These are phyloP conservation scores for Leishmania amazonensis DNA, from an alignment of 208 protist species.

Conservation along the genomic window DNA sequence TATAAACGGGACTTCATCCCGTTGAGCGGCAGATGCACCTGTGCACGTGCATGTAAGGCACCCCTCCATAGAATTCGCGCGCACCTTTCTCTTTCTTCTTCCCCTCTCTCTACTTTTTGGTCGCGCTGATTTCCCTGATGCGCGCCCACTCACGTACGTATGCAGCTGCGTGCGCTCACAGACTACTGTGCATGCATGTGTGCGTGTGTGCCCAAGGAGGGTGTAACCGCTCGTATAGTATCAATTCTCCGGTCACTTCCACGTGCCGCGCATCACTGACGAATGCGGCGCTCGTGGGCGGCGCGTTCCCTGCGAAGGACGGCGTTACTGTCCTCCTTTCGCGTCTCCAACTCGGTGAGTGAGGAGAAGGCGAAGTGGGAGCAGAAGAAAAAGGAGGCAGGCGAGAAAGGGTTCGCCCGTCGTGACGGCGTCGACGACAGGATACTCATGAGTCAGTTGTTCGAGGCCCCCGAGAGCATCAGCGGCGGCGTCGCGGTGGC, in stretches of 20 bases:
- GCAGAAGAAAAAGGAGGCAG: constrained; percentile 54
- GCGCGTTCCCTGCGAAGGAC: neutral
- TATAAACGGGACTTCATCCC: too few relatives aligned
- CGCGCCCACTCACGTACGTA: neutral
- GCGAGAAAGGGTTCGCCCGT: constrained; percentile 54
- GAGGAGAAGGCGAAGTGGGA: constrained; percentile 40
- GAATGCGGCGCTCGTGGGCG: constrained; percentile 15
- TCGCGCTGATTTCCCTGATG: neutral
- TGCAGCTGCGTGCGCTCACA: neutral
- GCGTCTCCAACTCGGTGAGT: constrained; percentile 29
- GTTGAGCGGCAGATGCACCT: neutral
- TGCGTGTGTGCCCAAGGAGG: neutral
- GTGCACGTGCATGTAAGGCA: neutral
- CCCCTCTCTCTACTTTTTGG: neutral
- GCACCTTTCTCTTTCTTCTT: neutral
- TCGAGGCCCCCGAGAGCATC: constrained; percentile 38
- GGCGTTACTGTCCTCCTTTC: constrained; percentile 8
- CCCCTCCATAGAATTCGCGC: neutral
- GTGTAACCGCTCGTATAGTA: neutral
- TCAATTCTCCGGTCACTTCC: neutral
- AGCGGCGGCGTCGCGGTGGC: constrained; percentile 53
- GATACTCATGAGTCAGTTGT: constrained; percentile 61
- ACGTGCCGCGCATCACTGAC: neutral
- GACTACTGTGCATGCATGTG: neutral
- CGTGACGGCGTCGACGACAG: constrained; percentile 56